phyloP scores from a whole-genome alignment of 2,329 filamentous ascomycete genomes.

The Phoma sp. region DNA sequence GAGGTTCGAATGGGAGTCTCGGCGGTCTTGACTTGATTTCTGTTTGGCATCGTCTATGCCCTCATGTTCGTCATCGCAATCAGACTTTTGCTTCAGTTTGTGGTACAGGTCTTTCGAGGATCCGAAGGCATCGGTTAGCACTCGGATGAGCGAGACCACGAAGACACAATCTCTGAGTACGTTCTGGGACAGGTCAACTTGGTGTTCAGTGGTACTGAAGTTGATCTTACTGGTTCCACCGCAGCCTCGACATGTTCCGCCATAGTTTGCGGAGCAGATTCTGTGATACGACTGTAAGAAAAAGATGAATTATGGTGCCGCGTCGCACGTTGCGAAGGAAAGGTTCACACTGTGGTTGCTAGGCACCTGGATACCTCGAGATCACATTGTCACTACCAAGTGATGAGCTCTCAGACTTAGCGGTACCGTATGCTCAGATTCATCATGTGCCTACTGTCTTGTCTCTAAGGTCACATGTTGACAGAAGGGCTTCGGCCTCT shows the following conservation, averaged over 20 bases:
- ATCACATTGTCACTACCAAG: constrained; percentile 6
- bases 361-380: neutral
- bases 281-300: neutral
- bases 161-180: constrained; percentile 33
- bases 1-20: constrained; percentile 26
- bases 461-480: constrained; percentile 1
- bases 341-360: neutral
- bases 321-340: neutral
- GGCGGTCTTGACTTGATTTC: constrained; percentile 12
- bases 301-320: neutral
- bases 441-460: constrained; percentile 13
- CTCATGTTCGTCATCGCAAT: constrained; percentile 23
- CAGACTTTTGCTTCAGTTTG: constrained; percentile 35
- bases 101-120: constrained; percentile 41
- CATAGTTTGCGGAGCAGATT: constrained; percentile 1
- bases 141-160: constrained; percentile 39
- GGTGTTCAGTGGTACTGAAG: neutral
- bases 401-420: neutral
- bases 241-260: neutral
- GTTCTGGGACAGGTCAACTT: constrained; percentile 16
- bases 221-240: constrained; percentile 3
- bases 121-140: constrained; percentile 38
- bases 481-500: neutral
- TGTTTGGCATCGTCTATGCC: constrained; percentile 1
- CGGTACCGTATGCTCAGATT: neutral